Base-by-base conservation (phyloP, 345 rosid species). In the Cardiospermum halicacabum region DNA sequence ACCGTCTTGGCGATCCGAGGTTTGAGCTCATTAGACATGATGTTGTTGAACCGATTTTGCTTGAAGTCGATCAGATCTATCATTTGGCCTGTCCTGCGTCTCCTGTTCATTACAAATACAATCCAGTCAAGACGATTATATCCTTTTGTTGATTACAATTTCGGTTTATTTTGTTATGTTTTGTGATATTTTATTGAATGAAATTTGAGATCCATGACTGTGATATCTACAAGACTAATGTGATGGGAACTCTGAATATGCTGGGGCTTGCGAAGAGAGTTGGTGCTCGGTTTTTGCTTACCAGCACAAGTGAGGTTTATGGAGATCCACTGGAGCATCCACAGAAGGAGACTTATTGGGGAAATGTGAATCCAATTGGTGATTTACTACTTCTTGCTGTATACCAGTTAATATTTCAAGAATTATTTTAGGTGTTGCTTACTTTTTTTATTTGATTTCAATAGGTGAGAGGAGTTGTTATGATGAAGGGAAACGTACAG, bases 301-400 rank as follows among this genome's bases (percentile, higher is more conserved):
- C 99, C 0, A 94, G 99, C 72, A 94, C 99, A 2, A 94, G 99
- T 75, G 99, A 94, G 88, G 99, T 94, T 36, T 94, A 94, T 65
- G 99, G 99, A 36, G 99, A 94, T 67, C 99, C 99, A 13, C 96
- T 94, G 62, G 89, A 94, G 80, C 99, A 94, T 82, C 99, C 99
- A 4, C 99, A 91, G 78, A 91, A 94, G 72, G 99, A 91, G 69
- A 94, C 95, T 15, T 94, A 94, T 55, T 94, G 99, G 99, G 97
- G 99, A 59, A 81, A 94, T 60, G 99, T 94, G 66, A 94, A 94
- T 74, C 99, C 99, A 18, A 94, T 94, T 1, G 99, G 99, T 91
- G 36, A 51, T 67, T 40, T 19, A 42, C 24, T 10, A 42, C 24
- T 4, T 7, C 12, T 36, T 15, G 12, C 42, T 7, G 45, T 2